Evolutionary conservation across 345 rosid species (phyloP), one percentile per base, ranked within the genome.

Genomic region (Citrus glauca): DNA sequence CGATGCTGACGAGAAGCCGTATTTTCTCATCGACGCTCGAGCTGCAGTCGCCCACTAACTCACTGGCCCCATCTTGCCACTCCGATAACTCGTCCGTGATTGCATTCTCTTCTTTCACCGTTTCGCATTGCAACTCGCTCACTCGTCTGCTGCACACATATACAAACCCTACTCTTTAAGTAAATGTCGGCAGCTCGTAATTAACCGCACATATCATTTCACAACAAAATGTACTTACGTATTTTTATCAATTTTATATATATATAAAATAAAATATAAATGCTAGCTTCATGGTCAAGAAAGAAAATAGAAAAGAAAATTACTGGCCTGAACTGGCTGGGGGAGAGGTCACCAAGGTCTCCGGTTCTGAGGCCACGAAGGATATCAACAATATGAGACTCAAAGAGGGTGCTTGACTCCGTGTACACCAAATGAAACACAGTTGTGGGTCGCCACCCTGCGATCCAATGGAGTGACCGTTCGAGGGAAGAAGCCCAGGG

Each of bases 71-170:
- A 33, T 90, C 95, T 80, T 93, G 98, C 98, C 98, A 95, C 76
- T 88, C 91, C 0, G 94, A 84, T 22, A 92, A 68, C 81, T 93
- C 92, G 20, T 85, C 91, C 1, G 93, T 92, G 53, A 93, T 87
- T 0, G 78, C 88, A 63, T 95, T 95, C 91, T 95, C 98, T 78
- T 92, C 95, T 38, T 82, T 87, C 83, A 92, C 98, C 17, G 98
- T 90, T 81, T 92, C 92, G 61, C 98, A 93, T 77, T 95, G 98
- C 64, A 95, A 73, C 88, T 92, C 97, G 10, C 94, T 95, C 79
- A 93, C 95, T 63, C 85, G 81, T 91, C 98, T 94, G 86, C 64
- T 7, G 6, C 35, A 14, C 9, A 28, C 22, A 32, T 24, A 60
- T n/a, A 4, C 64, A n/a, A 59, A 24, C 25, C 9, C 27, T 25